Evolutionary conservation across 805 yeast genomes (phyloP).

Genomic region (Kazachstania martiniae): DNA sequence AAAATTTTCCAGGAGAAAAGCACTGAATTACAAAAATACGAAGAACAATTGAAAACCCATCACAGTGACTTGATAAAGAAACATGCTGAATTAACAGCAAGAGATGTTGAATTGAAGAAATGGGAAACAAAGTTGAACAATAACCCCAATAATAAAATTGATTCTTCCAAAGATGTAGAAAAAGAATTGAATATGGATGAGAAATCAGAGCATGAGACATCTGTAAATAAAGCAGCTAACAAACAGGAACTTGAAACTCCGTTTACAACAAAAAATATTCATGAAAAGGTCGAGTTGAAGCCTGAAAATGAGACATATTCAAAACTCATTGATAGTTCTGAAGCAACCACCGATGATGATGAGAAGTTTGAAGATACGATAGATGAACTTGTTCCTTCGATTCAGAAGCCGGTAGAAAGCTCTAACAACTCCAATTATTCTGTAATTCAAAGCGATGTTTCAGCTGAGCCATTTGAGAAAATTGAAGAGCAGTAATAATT

Average conservation of each 20-base stretch:
- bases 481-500: too few relatives aligned
- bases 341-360: slow-evolving; percentile 30
- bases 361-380: slow-evolving; percentile 27
- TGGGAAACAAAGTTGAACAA: slow-evolving; percentile 1
- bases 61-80: slow-evolving; percentile 24
- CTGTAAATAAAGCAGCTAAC: too few relatives aligned
- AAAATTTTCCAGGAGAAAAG: slow-evolving; percentile 22
- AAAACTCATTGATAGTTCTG: too few relatives aligned
- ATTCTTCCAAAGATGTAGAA: neutral
- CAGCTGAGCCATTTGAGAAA: slow-evolving; percentile 3
- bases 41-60: slow-evolving; percentile 19
- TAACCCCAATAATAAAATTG: neutral
- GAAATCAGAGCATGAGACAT: too few relatives aligned
- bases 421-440: slow-evolving; percentile 1
- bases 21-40: slow-evolving; percentile 23
- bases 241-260: too few relatives aligned
- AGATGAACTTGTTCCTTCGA: slow-evolving; percentile 5
- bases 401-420: neutral
- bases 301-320: too few relatives aligned
- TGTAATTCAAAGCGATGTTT: slow-evolving; percentile 1
- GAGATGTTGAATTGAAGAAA: neutral
- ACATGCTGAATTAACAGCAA: slow-evolving; percentile 21
- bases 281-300: too few relatives aligned
- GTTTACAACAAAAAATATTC: too few relatives aligned
- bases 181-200: too few relatives aligned